Conservation (phyloP, 768 basidiomycete genomes). For the Krasilnikovozyma curviuscula region DNA sequence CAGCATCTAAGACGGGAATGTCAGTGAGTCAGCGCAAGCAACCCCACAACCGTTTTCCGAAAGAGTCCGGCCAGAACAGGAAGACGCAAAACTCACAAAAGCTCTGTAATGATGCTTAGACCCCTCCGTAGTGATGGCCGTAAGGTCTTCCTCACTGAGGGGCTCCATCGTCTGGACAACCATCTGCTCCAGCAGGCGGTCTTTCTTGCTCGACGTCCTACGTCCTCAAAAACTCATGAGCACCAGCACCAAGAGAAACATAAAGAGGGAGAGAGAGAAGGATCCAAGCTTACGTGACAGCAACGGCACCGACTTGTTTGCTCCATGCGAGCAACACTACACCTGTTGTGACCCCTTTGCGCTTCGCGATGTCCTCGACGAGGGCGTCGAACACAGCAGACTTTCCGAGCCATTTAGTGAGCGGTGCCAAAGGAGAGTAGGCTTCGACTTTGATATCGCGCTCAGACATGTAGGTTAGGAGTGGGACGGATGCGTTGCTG, state of each 20-base stretch:
- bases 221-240: too few relatives aligned
- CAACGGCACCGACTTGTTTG: not conserved
- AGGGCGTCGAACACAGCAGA: conserved; percentile 1
- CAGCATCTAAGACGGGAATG: too few relatives aligned
- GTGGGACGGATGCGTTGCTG: conserved; percentile 16
- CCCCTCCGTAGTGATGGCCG: conserved; percentile 11
- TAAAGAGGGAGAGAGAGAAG: too few relatives aligned
- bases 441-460: conserved; percentile 20
- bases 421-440: conserved; percentile 18
- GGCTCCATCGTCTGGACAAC: not conserved
- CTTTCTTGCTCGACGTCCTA: conserved; percentile 12
- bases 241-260: too few relatives aligned
- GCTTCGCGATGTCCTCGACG: not conserved
- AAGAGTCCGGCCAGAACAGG: too few relatives aligned
- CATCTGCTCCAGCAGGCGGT: conserved; percentile 8
- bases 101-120: conserved; percentile 4
- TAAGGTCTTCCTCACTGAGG: conserved; percentile 9
- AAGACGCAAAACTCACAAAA: conserved; percentile 4
- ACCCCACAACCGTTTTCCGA: too few relatives aligned
- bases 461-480: conserved; percentile 19
- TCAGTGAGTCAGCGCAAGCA: too few relatives aligned
- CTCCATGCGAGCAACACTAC: conserved; percentile 4
- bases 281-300: too few relatives aligned
- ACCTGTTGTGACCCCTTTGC: not conserved
- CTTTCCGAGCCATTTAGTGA: conserved; percentile 9